phyloP scores from a whole-genome alignment of 495 filamentous ascomycete species.

The Penicillium pulvis region DNA sequence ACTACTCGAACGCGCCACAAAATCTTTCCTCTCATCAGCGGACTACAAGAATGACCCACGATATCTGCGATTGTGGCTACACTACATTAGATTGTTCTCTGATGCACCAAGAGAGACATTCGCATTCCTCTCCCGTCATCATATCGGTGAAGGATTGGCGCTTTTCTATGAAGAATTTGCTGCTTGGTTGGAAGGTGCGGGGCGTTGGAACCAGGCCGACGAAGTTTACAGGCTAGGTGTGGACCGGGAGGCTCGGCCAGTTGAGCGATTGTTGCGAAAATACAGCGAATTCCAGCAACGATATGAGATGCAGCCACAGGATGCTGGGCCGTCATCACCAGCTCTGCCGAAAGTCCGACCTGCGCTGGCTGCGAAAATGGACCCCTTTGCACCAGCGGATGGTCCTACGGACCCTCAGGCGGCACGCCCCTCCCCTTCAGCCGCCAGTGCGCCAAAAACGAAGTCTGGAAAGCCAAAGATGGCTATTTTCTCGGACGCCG shows the following conservation, averaged over 20 bases:
- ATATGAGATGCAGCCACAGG: conserved; percentile 61
- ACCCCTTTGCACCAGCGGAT: conserved; percentile 67
- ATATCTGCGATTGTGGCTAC: conserved; percentile 90
- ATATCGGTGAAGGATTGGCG: conserved; percentile 82
- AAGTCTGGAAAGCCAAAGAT: conserved; percentile 75
- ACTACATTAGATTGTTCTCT: conserved; percentile 89
- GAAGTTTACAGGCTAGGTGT: conserved; percentile 90
- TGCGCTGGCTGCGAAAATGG: conserved; percentile 82
- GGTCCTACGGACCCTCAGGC: conserved; percentile 66
- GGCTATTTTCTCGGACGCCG: conserved; percentile 84
- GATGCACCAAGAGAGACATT: conserved; percentile 91
- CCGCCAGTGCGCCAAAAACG: conserved; percentile 55
- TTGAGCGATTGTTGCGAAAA: conserved; percentile 79
- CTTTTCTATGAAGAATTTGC: conserved; percentile 99
- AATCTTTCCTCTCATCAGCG: conserved; percentile 74
- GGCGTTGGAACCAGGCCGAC: conserved; percentile 87
- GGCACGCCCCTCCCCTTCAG: conserved; percentile 40
- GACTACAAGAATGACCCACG: conserved; percentile 95
- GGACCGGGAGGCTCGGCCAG: conserved; percentile 82
- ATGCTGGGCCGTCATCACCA: conserved; percentile 75
- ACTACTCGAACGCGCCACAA: conserved; percentile 88
- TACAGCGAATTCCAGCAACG: conserved; percentile 87
- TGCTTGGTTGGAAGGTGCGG: conserved; percentile 82
- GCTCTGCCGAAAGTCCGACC: conserved; percentile 81
- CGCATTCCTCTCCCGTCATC: conserved; percentile 85